A percentile compares a stretch with the other conserved stretches of the same genome.
Evolutionary conservation across 2,329 filamentous ascomycete species (phyloP).

Genomic region (Venturia aucupariae): DNA sequence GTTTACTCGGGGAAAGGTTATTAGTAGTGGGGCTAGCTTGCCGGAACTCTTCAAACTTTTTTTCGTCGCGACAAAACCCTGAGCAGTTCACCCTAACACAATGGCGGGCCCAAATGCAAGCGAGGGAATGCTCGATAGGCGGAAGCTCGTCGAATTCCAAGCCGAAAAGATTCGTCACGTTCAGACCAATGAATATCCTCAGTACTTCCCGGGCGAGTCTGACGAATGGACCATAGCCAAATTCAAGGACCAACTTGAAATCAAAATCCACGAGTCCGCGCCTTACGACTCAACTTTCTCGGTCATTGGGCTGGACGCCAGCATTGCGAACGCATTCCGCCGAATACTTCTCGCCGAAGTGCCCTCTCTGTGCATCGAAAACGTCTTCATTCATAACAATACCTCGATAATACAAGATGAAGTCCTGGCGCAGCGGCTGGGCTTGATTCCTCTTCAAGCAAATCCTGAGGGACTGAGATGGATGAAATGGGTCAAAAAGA

Average conservation of each 20-base stretch:
- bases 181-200: conserved; percentile 82
- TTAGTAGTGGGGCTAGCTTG: too few species aligned
- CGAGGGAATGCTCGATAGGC: conserved; percentile 44
- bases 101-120: conserved; percentile 25
- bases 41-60: background rate
- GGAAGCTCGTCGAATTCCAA: conserved; percentile 77
- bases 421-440: conserved; percentile 81
- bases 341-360: conserved; percentile 93
- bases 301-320: conserved; percentile 81
- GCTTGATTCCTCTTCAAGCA: conserved; percentile 82
- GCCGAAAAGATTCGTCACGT: conserved; percentile 85
- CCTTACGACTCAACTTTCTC: conserved; percentile 76
- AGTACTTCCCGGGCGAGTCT: conserved; percentile 64
- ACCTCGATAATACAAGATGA: conserved; percentile 97
- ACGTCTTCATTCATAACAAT: conserved; percentile 89
- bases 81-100: background rate
- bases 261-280: conserved; percentile 79
- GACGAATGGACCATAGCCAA: conserved; percentile 57
- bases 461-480: conserved; percentile 67
- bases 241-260: conserved; percentile 59
- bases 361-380: conserved; percentile 87
- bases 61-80: background rate
- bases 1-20: background rate
- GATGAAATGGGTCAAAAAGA: conserved; percentile 74
- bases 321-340: conserved; percentile 93